phyloP scores from a whole-genome alignment of 371 early-diverging fungal genomes.

The Saksenaea vasiformis region DNA sequence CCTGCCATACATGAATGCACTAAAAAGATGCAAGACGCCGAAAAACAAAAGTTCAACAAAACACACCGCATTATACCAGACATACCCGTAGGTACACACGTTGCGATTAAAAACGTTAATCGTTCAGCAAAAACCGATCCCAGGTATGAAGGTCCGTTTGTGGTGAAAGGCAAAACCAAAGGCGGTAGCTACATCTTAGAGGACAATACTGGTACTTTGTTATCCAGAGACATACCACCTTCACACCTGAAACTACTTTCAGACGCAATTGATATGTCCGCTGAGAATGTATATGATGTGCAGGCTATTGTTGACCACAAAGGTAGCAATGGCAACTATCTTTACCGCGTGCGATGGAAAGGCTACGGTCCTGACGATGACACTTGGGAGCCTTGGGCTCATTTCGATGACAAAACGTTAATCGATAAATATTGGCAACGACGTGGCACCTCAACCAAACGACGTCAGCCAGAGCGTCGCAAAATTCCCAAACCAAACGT shows the following conservation, averaged over 20 bases:
- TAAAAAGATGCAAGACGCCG: background rate
- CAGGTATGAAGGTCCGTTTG: conserved; percentile 15
- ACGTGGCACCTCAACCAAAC: too few relatives aligned
- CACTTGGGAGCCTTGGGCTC: background rate
- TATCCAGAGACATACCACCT: conserved; percentile 6
- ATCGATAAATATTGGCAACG: conserved; percentile 9
- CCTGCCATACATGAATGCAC: conserved; percentile 10
- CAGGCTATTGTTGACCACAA: too few relatives aligned
- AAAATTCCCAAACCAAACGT: too few relatives aligned
- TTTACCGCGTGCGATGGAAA: conserved; percentile 14
- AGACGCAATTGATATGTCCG: conserved; percentile 1
- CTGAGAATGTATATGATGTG: conserved; percentile 11
- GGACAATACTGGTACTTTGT: conserved; percentile 2
- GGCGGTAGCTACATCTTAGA: conserved; percentile 10
- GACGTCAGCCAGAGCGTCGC: too few relatives aligned
- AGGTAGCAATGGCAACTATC: background rate
- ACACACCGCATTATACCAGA: background rate
- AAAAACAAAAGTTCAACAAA: background rate
- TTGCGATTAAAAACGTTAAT: background rate
- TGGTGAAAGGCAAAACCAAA: conserved; percentile 4
- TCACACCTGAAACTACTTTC: conserved; percentile 13
- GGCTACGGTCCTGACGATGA: conserved; percentile 6
- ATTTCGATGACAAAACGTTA: background rate
- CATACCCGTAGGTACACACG: conserved; percentile 2
- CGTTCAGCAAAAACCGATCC: background rate